Base-by-base conservation (phyloP, 768 basidiomycete species). In the Coprinellus aureogranulatus region DNA sequence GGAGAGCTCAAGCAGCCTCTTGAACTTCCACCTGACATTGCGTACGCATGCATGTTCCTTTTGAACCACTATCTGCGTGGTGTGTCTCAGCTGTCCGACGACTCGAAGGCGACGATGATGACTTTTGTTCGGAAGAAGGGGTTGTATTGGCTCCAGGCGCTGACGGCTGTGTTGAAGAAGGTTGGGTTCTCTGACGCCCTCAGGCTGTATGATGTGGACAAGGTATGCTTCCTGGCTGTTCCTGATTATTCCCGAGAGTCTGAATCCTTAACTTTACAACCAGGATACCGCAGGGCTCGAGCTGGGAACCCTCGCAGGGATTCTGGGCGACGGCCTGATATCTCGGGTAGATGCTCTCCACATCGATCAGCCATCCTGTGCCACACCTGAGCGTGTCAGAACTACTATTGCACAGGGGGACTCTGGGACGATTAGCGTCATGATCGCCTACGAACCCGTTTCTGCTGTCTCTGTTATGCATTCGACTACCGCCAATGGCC, bases 71-170 rank as follows among this genome's bases (percentile, higher is more conserved):
- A 42, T 22, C 22, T 54, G 22, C 22, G 23, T 22, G 41, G 14
- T 9, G 25, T 12, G 3, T 18, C 41, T 16, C n/a, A n/a, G n/a
- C 8, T 34, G 8, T 34, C 34, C 6, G 22, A 28, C 16, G 18
- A 5, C 4, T 26, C 12, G 2, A 30, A 41, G n/a, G 2, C 14
- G 31, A 12, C n/a, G 31, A 10, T 53, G 10, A 2, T 8, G 26
- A 23, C 28, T 23, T 42, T 54, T 30, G 12, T 54, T 39, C 22
- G 4, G 12, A 28, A n/a, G 39, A 42, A 58, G 25, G 40, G 70
- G 9, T 55, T 72, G 18, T 69, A 59, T 45, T 72, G 72, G 72
- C 31, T 74, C 23, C 72, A 74, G 51, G 69, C 65, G 2, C 52
- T 74, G 49, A 68, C 66, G 52, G 55, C 72, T 11, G 42, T 64